Base-by-base conservation (phyloP, 495 filamentous ascomycete species). In the Neurospora intermedia region DNA sequence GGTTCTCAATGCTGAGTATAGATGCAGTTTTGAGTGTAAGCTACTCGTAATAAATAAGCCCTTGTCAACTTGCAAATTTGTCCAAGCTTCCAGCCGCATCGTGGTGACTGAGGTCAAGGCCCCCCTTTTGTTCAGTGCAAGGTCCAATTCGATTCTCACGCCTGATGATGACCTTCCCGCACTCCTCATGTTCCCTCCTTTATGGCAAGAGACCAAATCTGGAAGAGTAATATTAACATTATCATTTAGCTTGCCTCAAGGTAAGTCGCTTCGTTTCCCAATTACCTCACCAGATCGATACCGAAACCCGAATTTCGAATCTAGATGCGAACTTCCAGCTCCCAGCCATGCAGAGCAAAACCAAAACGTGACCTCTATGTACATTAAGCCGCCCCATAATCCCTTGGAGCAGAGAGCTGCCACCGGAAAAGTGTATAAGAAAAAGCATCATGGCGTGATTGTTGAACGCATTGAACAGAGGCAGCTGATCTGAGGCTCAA, bases 311-410 rank as follows among this genome's bases (percentile, higher is more conserved):
- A 80, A 75, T 76, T 80, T 79, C 82, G 79, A 79, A 82, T 86
- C 84, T 86, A 86, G 81, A 84, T 84, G 83, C 83, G 81, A 84
- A 85, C 81, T 82, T 80, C 83, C 83, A 76, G 81, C 85, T 83
- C 83, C 82, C 80, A 85, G 82, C 84, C 82, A 84, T 86, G 83
- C 83, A 84, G 85, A 82, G 84, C 84, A 84, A 85, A 82, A 84
- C 83, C 81, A 15, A 6, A 62, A 85, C 81, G 80, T 82, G 78
- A 80, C 81, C 81, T 83, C 78, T 83, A 83, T 85, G 80, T 84
- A 83, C 83, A 85, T 78, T 78, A 78, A 75, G 80, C 69, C 79
- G 75, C 75, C 75, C 69, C 79, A 66, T 59, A 76, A 80, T 78
- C 77, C 79, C 76, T 74, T 76, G 78, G 75, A 77, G 70, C 31